Base-by-base conservation (phyloP, 495 filamentous ascomycete species). In the Aspergillus hancockii region DNA sequence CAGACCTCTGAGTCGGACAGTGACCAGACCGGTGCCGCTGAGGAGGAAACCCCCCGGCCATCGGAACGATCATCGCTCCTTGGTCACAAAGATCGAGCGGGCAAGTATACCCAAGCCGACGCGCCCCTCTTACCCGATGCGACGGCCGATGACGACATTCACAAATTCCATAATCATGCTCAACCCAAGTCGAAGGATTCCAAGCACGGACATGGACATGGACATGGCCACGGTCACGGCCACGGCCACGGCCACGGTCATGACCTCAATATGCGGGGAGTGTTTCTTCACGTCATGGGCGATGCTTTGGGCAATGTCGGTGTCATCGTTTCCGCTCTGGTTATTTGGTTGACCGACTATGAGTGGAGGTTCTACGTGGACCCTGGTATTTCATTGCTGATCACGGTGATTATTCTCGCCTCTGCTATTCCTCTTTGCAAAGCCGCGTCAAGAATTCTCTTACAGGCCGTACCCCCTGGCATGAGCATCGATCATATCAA, bases 251-350 rank as follows among this genome's bases (percentile, higher is more conserved):
- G 85, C 25, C 91, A 95, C 73, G 87, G 76, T 19, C 93, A 97
- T 67, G 94, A 98, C 65, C 89, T 98, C 71, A 96, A 96, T 75
- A 98, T 98, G 94, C 90, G 91, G 28, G 94, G 93, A 63, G 93
- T 98, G 73, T 88, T 98, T 72, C 83, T 98, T 8, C 94, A 98
- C 67, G 94, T 98, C 34, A 83, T 97, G 73, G 94, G 94, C 19
- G 94, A 99, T 73, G 94, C 94, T 0, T 85, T 99, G 8, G 95
- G 95, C 59, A 99, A 99, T 63, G 86, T 99, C 53, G 94, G 95
- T 61, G 94, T 99, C 54, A 99, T 99, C 50, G 80, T 78, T n/a
- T 92, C 93, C 8, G 94, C 94, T 0, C 83, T 97, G 14, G 76
- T 96, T 58, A 97, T 99, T 71, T 96, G 93, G 91, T 80, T 94